Evolutionary conservation across 208 protist genomes (phyloP).

Genomic region (Trypanosoma avium): DNA sequence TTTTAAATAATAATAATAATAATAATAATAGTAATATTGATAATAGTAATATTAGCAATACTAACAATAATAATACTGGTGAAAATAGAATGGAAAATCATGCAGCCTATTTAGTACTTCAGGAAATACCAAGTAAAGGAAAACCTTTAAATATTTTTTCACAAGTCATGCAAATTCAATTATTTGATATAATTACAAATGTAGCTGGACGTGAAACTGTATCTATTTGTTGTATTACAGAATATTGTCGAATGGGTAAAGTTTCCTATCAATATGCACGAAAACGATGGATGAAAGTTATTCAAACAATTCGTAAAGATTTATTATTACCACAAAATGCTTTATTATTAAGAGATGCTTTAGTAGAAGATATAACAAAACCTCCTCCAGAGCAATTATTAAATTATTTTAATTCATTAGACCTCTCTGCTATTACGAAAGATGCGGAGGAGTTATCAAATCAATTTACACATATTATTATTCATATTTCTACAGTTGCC

Average conservation of each 20-base stretch:
- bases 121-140: neutral
- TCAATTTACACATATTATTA: conserved; percentile 22
- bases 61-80: neutral
- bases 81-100: neutral
- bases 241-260: conserved; percentile 45
- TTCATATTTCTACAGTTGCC: conserved; percentile 26
- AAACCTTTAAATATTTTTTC: conserved; percentile 19
- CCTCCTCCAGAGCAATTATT: conserved; percentile 28
- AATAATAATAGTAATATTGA: neutral
- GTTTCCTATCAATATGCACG: conserved; percentile 25
- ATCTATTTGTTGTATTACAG: conserved; percentile 44
- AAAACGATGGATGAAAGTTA: conserved; percentile 30
- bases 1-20: neutral
- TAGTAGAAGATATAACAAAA: conserved; percentile 55
- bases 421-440: conserved; percentile 33
- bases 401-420: conserved; percentile 37
- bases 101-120: conserved; percentile 16
- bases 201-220: conserved; percentile 30
- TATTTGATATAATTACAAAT: conserved; percentile 28
- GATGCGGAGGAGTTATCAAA: conserved; percentile 26
- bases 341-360: conserved; percentile 42
- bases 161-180: conserved; percentile 30
- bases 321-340: conserved; percentile 51
- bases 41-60: neutral
- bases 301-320: conserved; percentile 21